Base-by-base conservation (phyloP, 352 stramenopile species). In the Pythium oligandrum region DNA sequence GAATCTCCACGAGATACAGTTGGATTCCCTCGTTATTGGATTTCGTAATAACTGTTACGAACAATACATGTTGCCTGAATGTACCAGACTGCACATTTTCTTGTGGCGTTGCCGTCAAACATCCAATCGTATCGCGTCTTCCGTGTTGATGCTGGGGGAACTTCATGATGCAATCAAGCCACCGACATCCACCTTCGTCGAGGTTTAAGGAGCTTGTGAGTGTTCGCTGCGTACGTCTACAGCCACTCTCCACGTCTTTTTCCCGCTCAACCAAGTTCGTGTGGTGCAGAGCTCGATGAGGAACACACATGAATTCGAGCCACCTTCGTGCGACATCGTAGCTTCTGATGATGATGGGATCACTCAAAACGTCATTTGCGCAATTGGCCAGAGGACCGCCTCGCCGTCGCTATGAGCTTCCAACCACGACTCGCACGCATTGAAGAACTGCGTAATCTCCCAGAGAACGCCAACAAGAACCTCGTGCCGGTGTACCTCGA, bases 401-500 rank as follows among this genome's bases (percentile, higher is more conserved):
- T 26, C 17, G 17, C 17, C 17, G 17, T 26, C 43, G 64, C 12
- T 40, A 90, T 90, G 78, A 58, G 66, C 8, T 79, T 88, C 49
- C 66, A 78, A 58, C 83, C 83, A 45, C 51, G 53, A 34, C 53
- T 91, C 40, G 76, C 88, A 55, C 80, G 73, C 66, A 69, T 93
- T 45, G 61, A 73, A 57, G 55, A 75, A 71, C 80, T 93, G 48
- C 68, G 70, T 37, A 58, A 64, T 40, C 66, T 70, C 32, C 63
- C 73, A 0, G 72, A 78, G 63, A 78, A 93, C 61, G 59, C 61
- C n/a, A 46, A 73, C 53, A 95, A 95, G 73, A 92, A 93, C 76
- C 76, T 95, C 47, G 60, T 88, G 56, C 85, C 85, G 6, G 78
- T 95, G 48, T 95, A 94, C 62, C 48, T 92, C 40, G 81, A 95